phyloP scores from a whole-genome alignment of 305 asterid species.

The Solanum hybrid region DNA sequence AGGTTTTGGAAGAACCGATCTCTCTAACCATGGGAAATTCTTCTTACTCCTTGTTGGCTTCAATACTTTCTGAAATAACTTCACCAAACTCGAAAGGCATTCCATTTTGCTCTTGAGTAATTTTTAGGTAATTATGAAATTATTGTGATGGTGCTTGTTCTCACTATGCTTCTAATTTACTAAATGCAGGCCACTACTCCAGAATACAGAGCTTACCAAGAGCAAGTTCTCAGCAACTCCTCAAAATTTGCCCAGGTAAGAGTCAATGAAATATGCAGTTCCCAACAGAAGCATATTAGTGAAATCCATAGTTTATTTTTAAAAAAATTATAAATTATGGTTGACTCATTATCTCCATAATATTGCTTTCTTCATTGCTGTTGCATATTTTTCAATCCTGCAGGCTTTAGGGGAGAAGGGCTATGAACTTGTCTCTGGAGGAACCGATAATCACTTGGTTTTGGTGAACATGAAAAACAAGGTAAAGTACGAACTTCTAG shows the following conservation, averaged over 20 bases:
- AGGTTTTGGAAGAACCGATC: background rate
- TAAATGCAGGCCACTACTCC: slow-evolving; percentile 59
- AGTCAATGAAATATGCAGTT: background rate
- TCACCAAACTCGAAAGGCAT: background rate
- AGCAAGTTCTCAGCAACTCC: slow-evolving; percentile 81
- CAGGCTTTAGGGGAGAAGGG: slow-evolving; percentile 53
- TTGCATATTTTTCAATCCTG: slow-evolving; percentile 21
- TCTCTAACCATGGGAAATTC: background rate
- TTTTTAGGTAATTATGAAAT: background rate
- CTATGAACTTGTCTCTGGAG: slow-evolving; percentile 79
- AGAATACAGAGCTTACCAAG: slow-evolving; percentile 91
- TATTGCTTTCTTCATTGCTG: background rate
- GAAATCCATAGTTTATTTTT: background rate
- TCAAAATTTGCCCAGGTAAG: slow-evolving; percentile 71
- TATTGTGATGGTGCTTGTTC: background rate
- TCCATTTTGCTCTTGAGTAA: background rate
- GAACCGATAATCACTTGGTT: slow-evolving; percentile 79
- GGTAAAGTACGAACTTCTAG: slow-evolving; percentile 21
- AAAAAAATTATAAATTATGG: background rate
- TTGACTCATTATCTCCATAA: background rate
- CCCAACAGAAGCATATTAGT: background rate
- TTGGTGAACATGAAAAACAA: slow-evolving; percentile 62
- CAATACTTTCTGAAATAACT: background rate
- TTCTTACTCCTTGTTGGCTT: background rate
- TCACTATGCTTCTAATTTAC: background rate